A percentile compares a stretch with the other conserved stretches of the same genome.
Evolutionary conservation across 2,329 filamentous ascomycete genomes (phyloP).

Genomic region (Elsinoe batatas): DNA sequence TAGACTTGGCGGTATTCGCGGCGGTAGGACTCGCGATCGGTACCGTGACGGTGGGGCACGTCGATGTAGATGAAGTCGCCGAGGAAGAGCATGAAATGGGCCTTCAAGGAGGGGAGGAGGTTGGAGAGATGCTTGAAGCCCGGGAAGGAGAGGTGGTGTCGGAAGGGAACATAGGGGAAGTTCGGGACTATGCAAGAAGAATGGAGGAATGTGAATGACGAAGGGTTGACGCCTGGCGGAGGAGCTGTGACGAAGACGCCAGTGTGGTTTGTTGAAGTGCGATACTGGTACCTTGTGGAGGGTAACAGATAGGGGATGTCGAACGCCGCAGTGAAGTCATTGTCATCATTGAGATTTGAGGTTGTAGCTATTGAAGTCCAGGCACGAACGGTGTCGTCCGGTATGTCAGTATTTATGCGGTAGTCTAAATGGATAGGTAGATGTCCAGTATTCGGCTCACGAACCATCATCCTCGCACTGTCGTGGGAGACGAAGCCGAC

Average conservation of each 20-base stretch:
- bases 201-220: slow-evolving; percentile 76
- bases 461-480: slow-evolving; percentile 69
- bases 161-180: slow-evolving; percentile 78
- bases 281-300: slow-evolving; percentile 72
- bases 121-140: slow-evolving; percentile 68
- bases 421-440: slow-evolving; percentile 67
- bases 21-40: slow-evolving; percentile 64
- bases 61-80: slow-evolving; percentile 89
- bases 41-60: slow-evolving; percentile 71
- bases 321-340: slow-evolving; percentile 71
- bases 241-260: slow-evolving; percentile 76
- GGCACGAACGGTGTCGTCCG: slow-evolving; percentile 41
- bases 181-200: slow-evolving; percentile 88
- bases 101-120: slow-evolving; percentile 60
- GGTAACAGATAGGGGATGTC: slow-evolving; percentile 57
- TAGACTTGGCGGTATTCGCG: slow-evolving; percentile 95
- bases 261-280: slow-evolving; percentile 74
- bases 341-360: slow-evolving; percentile 58
- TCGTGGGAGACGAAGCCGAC: slow-evolving; percentile 76
- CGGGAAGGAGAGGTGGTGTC: slow-evolving; percentile 71
- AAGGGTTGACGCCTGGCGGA: slow-evolving; percentile 51
- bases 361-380: slow-evolving; percentile 62
- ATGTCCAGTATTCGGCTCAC: slow-evolving; percentile 67
- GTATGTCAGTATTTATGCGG: slow-evolving; percentile 22
- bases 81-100: slow-evolving; percentile 63